Base-by-base conservation (phyloP, 768 basidiomycete species). In the Roridomyces roridus region DNA sequence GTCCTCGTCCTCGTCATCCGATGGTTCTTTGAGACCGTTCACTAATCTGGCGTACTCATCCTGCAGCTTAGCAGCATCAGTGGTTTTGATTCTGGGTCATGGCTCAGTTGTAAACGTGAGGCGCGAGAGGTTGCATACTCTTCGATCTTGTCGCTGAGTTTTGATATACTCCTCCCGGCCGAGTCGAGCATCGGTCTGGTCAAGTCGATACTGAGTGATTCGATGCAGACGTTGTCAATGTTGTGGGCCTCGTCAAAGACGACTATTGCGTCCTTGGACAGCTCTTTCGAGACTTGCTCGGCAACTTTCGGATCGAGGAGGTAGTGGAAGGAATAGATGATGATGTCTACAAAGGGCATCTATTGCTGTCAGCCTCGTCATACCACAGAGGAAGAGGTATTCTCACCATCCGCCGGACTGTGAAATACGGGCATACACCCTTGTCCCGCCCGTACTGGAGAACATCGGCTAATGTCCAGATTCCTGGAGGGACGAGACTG, bases 181-280 rank as follows among this genome's bases (percentile, higher is more conserved):
- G 94, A 90, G 66, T 99, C 97, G 31, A 99, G 80, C 96, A 98
- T 98, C 0, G 97, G 97, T 37, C 97, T 81, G 25, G 96, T 98
- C 41, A 99, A 78, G 68, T 99, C 97, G 62, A 99, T 96, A 65
- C 95, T 97, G 35, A 99, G 78, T 0, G 97, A 98, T 68, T 99
- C 97, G 68, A 99, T 96, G 73, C 97, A 99, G 42, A 99, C 97
- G 70, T 99, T 99, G 68, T 99, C 96, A 47, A 99, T 99, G 70
- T 99, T 99, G 73, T 99, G 97, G 15, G 97, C 97, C 70, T 99
- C 97, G 67, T 99, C 97, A 67, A 99, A 99, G 2, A 99, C 97
- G 35, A 99, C 95, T 49, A 99, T 99, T 26, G 94, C 90, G 70
- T 99, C 97, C 67, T 98, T 98, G 8, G 91, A 92, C 76, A 99